Evolutionary conservation across 83 land plant genomes (phyloP).

Genomic region (Picea abies): DNA sequence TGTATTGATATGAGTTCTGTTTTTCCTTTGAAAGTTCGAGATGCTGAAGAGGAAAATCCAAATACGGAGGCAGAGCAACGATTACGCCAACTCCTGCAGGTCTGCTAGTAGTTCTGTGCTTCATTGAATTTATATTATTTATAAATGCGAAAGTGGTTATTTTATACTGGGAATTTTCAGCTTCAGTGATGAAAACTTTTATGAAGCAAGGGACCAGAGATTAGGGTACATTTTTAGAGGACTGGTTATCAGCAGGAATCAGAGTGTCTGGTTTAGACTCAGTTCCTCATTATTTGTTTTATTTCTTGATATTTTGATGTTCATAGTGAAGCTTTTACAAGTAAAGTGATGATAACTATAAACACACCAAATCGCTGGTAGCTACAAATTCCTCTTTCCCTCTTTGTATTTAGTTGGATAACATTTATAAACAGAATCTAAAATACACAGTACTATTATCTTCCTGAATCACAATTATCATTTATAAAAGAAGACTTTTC

Average conservation of each 20-base stretch:
- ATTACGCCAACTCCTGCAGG: neutral
- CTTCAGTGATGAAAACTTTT: too few species aligned
- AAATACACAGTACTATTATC: too few species aligned
- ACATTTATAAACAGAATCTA: too few species aligned
- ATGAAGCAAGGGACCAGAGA: neutral
- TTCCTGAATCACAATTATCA: too few species aligned
- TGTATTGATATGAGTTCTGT: neutral
- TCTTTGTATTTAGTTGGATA: too few species aligned
- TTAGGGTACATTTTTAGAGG: neutral
- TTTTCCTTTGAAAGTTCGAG: slow-evolving; percentile 11
- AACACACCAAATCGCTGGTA: too few species aligned
- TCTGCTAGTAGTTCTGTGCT: neutral
- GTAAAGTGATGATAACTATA: neutral
- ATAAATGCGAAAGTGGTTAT: slow-evolving; percentile 2
- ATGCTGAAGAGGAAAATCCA: neutral
- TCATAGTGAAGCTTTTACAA: neutral
- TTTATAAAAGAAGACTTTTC: too few species aligned
- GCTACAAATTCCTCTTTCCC: too few species aligned
- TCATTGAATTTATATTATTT: neutral
- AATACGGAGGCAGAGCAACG: slow-evolving; percentile 7
- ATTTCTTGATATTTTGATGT: neutral
- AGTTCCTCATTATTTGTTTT: neutral
- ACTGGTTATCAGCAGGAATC: neutral
- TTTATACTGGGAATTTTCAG: neutral
- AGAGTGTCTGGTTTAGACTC: neutral